Conservation (phyloP, 129 eudicot genomes). For the Dittrichia graveolens region DNA sequence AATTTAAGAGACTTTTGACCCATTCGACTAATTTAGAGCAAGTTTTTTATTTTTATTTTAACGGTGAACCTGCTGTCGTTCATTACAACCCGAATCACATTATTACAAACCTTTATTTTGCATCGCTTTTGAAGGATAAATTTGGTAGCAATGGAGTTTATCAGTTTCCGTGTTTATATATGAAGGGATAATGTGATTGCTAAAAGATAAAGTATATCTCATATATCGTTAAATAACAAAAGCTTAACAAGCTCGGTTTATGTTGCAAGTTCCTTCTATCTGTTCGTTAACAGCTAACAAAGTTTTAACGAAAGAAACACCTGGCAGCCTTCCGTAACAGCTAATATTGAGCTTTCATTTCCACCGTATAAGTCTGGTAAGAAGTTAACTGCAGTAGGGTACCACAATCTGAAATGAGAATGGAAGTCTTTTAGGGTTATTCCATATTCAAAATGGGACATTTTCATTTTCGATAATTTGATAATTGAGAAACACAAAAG, state of each 20-base stretch:
- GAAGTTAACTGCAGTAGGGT: constrained; percentile 70
- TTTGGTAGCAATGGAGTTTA: no score
- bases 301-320: constrained; percentile 27
- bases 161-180: no score
- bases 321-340: constrained; percentile 90
- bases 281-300: not conserved
- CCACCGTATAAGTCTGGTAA: constrained; percentile 39
- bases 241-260: not conserved
- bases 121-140: no score
- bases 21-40: no score
- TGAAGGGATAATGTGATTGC: no score
- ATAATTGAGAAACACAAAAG: constrained; percentile 1
- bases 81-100: no score
- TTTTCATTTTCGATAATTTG: not conserved
- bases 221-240: not conserved
- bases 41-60: no score
- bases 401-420: constrained; percentile 66
- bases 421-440: not conserved
- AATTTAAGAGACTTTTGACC: no score
- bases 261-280: not conserved
- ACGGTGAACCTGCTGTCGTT: no score
- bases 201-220: no score
- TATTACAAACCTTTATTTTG: no score
- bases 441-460: no score
- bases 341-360: constrained; percentile 63